Conservation (phyloP, 257 asterid species). For the Solanum okadae region DNA sequence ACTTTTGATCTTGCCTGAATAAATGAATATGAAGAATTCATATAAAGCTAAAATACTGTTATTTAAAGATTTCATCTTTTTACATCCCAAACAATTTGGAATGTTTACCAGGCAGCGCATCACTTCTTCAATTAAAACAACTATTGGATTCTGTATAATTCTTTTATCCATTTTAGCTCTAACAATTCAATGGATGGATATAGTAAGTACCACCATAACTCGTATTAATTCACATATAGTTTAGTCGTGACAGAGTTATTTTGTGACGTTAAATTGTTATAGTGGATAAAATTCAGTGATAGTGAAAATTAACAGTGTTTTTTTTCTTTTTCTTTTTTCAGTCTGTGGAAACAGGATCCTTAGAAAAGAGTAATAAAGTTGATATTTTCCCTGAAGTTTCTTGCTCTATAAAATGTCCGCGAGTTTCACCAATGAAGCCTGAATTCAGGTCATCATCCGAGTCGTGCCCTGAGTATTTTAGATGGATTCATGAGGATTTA, state of each 20-base stretch:
- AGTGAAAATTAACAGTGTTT: neutral
- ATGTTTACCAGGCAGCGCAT: slow-evolving; percentile 26
- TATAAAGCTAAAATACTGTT: neutral
- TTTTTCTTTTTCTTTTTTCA: slow-evolving; percentile 3
- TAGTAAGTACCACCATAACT: slow-evolving; percentile 28
- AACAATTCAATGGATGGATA: slow-evolving; percentile 39
- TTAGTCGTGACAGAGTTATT: neutral
- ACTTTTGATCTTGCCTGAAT: neutral
- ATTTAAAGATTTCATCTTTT: neutral
- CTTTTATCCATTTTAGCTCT: slow-evolving; percentile 24
- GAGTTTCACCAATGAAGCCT: slow-evolving; percentile 8
- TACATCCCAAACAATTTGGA: neutral
- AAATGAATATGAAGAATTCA: neutral
- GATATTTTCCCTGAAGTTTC: slow-evolving; percentile 22
- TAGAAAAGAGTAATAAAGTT: slow-evolving; percentile 6
- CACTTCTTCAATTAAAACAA: slow-evolving; percentile 18
- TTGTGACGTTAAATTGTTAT: neutral
- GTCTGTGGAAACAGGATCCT: slow-evolving; percentile 34
- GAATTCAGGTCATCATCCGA: neutral
- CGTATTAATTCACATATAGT: neutral
- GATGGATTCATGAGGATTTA: slow-evolving; percentile 86
- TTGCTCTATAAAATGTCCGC: slow-evolving; percentile 47
- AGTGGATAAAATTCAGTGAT: neutral
- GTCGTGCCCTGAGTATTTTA: slow-evolving; percentile 66
- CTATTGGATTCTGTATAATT: slow-evolving; percentile 23